Conservation (phyloP, 352 stramenopile species). For the Globisporangium camurandrum region DNA sequence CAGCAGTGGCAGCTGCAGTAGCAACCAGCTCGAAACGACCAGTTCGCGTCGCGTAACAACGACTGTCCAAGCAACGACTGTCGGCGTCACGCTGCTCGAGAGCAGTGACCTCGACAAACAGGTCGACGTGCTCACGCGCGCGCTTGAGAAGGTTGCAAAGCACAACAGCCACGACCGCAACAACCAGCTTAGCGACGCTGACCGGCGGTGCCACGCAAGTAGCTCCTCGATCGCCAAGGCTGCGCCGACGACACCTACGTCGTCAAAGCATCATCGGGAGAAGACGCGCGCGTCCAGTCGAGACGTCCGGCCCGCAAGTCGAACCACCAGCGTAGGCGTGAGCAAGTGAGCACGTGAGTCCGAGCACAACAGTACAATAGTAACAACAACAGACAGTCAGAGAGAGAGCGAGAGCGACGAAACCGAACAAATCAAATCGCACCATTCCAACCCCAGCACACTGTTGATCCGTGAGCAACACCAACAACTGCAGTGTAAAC, state of each 20-base stretch:
- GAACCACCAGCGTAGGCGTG: constrained; percentile 7
- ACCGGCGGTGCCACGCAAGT: no score
- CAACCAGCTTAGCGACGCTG: no score
- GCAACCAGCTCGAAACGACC: constrained; percentile 8
- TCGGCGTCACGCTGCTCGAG: constrained; percentile 19
- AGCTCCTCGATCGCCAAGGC: neutral
- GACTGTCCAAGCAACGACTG: constrained; percentile 31
- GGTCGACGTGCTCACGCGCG: constrained; percentile 25
- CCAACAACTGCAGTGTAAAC: no score
- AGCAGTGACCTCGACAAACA: constrained; percentile 6
- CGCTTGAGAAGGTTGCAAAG: constrained; percentile 10
- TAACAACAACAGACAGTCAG: no score
- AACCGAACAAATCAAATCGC: no score
- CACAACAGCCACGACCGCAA: neutral
- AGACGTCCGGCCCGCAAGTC: constrained; percentile 1
- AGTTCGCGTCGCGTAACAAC: constrained; percentile 13
- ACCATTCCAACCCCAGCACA: no score
- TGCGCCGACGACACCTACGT: neutral
- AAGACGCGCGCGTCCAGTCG: neutral
- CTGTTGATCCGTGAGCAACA: no score
- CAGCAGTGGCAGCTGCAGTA: no score
- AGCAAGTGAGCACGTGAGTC: no score
- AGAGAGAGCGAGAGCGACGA: no score
- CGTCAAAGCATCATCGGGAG: neutral
- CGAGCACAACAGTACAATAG: no score